A percentile compares a stretch with the other conserved stretches of the same genome.
phyloP scores from a whole-genome alignment of 2,329 filamentous ascomycete species.

The Exserohilum turcica region DNA sequence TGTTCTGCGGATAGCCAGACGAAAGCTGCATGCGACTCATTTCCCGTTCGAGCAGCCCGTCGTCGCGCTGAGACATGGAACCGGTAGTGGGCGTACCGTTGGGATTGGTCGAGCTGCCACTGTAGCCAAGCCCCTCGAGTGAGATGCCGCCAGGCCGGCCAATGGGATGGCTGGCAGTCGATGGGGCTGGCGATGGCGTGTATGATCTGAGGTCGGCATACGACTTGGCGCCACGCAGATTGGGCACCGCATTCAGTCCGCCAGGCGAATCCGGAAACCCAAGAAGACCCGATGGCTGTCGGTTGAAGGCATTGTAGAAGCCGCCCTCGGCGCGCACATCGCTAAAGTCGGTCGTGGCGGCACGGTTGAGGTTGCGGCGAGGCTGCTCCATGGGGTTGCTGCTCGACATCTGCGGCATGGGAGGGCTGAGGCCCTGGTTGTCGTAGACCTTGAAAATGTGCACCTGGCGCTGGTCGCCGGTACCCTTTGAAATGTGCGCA shows the following conservation, averaged over 20 bases:
- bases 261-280: slow-evolving; percentile 76
- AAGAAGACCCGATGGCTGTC: slow-evolving; percentile 80
- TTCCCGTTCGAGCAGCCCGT: slow-evolving; percentile 66
- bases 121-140: slow-evolving; percentile 51
- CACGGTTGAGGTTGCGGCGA: slow-evolving; percentile 84
- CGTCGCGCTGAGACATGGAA: slow-evolving; percentile 58
- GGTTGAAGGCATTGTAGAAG: slow-evolving; percentile 76
- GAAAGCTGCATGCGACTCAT: slow-evolving; percentile 63
- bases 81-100: slow-evolving; percentile 66
- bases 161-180: slow-evolving; percentile 83
- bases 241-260: slow-evolving; percentile 71
- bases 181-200: slow-evolving; percentile 89
- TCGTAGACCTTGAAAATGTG: slow-evolving; percentile 78
- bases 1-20: slow-evolving; percentile 55
- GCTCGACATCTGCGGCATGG: slow-evolving; percentile 63
- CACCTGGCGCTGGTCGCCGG: slow-evolving; percentile 84
- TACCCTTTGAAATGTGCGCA: slow-evolving; percentile 86
- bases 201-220: slow-evolving; percentile 95
- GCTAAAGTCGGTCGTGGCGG: slow-evolving; percentile 96
- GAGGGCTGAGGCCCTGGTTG: slow-evolving; percentile 64
- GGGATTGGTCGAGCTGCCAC: slow-evolving; percentile 66
- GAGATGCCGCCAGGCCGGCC: slow-evolving; percentile 64
- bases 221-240: slow-evolving; percentile 91
- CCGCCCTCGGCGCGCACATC: slow-evolving; percentile 75
- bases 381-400: slow-evolving; percentile 73